Conservation (phyloP, 2,329 filamentous ascomycete genomes). For the Fusarium falciforme region DNA sequence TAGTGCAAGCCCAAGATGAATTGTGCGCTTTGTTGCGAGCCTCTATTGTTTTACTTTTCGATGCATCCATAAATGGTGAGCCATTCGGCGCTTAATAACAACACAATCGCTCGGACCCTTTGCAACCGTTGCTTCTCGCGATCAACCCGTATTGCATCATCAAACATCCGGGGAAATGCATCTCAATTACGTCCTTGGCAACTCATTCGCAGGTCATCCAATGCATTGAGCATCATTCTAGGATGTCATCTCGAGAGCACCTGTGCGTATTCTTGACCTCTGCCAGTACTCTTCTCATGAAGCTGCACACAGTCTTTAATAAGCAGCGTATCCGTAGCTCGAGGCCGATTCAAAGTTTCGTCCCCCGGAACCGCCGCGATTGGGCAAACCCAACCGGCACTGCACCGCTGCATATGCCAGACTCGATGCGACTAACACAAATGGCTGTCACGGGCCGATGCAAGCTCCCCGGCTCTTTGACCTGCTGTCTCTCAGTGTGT, state of each 20-base stretch:
- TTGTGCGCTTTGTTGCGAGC: constrained; percentile 11
- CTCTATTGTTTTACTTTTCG: neutral
- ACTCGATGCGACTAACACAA: neutral
- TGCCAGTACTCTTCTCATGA: neutral
- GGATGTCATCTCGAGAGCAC: neutral
- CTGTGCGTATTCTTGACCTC: neutral
- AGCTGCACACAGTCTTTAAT: neutral
- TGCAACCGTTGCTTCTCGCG: neutral
- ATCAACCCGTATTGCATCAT: neutral
- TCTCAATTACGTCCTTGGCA: neutral
- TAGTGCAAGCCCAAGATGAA: neutral
- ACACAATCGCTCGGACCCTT: neutral
- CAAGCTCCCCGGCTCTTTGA: neutral
- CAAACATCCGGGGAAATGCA: neutral
- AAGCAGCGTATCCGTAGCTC: neutral
- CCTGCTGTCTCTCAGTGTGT: neutral
- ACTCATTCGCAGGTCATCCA: neutral
- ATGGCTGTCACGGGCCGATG: neutral
- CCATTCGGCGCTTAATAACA: neutral
- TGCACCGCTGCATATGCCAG: neutral
- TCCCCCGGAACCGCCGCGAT: neutral
- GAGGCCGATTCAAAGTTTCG: neutral
- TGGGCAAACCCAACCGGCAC: neutral
- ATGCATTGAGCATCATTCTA: neutral
- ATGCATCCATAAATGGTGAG: neutral